Conservation (phyloP, 768 basidiomycete genomes). For the Jaapia argillacea region DNA sequence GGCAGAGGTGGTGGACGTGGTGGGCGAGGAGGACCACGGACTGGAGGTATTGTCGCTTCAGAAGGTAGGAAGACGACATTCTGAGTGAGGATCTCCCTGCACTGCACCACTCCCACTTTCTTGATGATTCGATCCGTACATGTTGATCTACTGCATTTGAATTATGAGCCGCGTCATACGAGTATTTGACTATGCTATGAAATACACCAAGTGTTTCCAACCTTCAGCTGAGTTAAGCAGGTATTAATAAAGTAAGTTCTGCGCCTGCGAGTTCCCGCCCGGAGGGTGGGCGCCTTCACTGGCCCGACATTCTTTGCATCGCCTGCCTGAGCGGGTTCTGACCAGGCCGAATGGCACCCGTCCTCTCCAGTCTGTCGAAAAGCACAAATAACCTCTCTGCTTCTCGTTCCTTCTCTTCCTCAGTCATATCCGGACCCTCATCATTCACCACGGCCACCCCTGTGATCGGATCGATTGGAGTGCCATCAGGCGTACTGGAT, state of each 20-base stretch:
- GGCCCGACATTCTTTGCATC: too few species aligned
- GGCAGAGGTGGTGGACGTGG: conserved; percentile 35
- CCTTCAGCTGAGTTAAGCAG: too few species aligned
- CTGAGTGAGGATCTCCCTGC: too few species aligned
- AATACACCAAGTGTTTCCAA: too few species aligned
- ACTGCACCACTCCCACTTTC: too few species aligned
- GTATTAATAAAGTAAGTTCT: too few species aligned
- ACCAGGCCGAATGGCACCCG: conserved; percentile 33
- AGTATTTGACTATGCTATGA: too few species aligned
- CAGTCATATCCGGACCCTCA: conserved; percentile 60
- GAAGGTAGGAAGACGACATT: conserved; percentile 68
- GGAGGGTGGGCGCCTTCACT: too few species aligned
- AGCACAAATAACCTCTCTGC: conserved; percentile 87
- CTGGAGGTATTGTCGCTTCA: conserved; percentile 52
- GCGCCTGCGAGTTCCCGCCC: too few species aligned
- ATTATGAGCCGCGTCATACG: too few species aligned
- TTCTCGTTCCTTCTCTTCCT: conserved; percentile 92
- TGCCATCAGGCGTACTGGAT: conserved; percentile 20
- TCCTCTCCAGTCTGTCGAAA: conserved; percentile 81
- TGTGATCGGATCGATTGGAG: conserved; percentile 74
- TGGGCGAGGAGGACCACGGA: conserved; percentile 36
- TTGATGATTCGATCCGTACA: too few species aligned
- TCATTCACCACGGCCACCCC: conserved; percentile 44
- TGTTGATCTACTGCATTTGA: too few species aligned
- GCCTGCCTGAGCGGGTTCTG: conserved; percentile 23